Conservation (phyloP, 768 basidiomycete species). For the Hortiboletus campestris region DNA sequence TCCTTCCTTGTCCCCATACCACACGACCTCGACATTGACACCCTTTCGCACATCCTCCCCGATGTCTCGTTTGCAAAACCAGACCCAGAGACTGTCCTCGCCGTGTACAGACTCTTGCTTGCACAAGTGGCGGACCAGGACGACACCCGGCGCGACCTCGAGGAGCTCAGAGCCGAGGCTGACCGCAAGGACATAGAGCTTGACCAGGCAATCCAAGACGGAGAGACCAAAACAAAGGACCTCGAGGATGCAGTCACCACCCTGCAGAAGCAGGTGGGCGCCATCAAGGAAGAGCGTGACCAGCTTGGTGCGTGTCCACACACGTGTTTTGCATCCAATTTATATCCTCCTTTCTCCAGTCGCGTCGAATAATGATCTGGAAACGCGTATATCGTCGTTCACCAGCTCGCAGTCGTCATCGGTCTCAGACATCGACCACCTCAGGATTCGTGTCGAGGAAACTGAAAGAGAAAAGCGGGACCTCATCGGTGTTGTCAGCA, state of each 20-base stretch:
- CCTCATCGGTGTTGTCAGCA: conserved; percentile 77
- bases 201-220: conserved; percentile 81
- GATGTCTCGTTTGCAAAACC: conserved; percentile 56
- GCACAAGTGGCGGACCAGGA: conserved; percentile 58
- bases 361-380: conserved; percentile 44
- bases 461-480: conserved; percentile 90
- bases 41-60: conserved; percentile 59
- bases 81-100: conserved; percentile 56
- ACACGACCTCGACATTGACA: conserved; percentile 63
- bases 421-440: conserved; percentile 54
- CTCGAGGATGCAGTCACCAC: conserved; percentile 51
- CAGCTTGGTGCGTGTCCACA: conserved; percentile 54
- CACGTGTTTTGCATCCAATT: background rate
- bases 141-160: conserved; percentile 57
- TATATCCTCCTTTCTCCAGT: conserved; percentile 34
- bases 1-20: conserved; percentile 49
- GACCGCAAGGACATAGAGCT: conserved; percentile 79
- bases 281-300: conserved; percentile 61
- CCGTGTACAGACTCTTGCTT: conserved; percentile 61
- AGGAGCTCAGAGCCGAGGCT: conserved; percentile 64
- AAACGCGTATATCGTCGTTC: conserved; percentile 55
- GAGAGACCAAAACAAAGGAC: conserved; percentile 59
- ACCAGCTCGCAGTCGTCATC: conserved; percentile 61
- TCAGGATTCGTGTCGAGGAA: conserved; percentile 66
- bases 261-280: conserved; percentile 53